Evolutionary conservation across 441 rosid species (phyloP).

Genomic region (Euphorbia corollata): DNA sequence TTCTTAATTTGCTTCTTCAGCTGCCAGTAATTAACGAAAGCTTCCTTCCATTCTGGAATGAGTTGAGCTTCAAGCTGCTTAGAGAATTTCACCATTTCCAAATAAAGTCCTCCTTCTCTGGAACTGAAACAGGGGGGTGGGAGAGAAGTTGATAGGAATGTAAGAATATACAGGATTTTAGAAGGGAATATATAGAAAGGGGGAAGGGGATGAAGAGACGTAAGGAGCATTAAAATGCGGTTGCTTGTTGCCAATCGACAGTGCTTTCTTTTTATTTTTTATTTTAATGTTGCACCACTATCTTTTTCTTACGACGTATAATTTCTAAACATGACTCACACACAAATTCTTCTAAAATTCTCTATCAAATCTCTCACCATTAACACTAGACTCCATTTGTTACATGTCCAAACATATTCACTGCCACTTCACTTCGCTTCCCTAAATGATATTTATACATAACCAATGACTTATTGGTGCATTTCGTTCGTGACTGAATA

Average conservation of each 20-base stretch:
- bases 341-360: too few species aligned
- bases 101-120: background rate
- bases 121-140: background rate
- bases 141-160: constrained; percentile 19
- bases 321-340: too few species aligned
- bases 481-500: too few species aligned
- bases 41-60: constrained; percentile 96
- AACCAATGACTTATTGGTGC: too few species aligned
- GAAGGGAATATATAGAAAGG: background rate
- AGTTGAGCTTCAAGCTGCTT: constrained; percentile 93
- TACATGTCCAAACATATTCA: too few species aligned
- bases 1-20: constrained; percentile 80
- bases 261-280: background rate
- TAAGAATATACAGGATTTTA: background rate
- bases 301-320: too few species aligned
- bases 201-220: constrained; percentile 28
- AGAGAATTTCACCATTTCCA: constrained; percentile 89
- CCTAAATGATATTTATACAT: too few species aligned
- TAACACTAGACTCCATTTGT: too few species aligned
- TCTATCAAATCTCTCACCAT: too few species aligned
- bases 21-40: constrained; percentile 81
- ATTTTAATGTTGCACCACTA: too few species aligned
- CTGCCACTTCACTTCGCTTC: too few species aligned
- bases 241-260: constrained; percentile 12
- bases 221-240: constrained; percentile 25